phyloP scores from a whole-genome alignment of 768 basidiomycete species.

The Leccinum incarnatum region DNA sequence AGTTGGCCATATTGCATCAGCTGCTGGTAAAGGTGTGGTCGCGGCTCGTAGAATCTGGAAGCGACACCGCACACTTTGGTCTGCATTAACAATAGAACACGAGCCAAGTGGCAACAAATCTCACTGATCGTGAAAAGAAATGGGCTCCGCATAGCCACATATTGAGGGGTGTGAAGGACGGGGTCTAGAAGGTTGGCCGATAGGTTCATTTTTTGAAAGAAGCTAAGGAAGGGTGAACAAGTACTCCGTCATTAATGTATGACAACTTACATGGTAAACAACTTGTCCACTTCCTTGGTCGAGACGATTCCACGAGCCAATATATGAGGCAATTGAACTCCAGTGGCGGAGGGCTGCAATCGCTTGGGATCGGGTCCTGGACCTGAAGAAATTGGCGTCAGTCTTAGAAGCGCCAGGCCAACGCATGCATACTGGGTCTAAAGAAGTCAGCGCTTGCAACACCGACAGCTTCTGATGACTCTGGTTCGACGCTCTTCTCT shows the following conservation, averaged over 20 bases:
- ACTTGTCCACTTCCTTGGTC: conserved; percentile 61
- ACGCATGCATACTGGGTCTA: conserved; percentile 44
- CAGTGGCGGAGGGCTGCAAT: conserved; percentile 37
- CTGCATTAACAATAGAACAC: conserved; percentile 6
- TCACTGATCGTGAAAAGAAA: conserved; percentile 90
- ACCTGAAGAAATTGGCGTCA: conserved; percentile 29
- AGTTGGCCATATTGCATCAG: conserved; percentile 74
- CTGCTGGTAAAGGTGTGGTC: conserved; percentile 66
- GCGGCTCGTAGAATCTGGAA: conserved; percentile 73
- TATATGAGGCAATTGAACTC: conserved; percentile 61
- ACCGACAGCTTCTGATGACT: conserved; percentile 52
- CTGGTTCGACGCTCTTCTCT: conserved; percentile 41
- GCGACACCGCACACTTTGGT: conserved; percentile 80
- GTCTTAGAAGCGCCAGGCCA: background rate
- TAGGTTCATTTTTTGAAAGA: conserved; percentile 75
- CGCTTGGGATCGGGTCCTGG: conserved; percentile 41
- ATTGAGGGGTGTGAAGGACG: conserved; percentile 78
- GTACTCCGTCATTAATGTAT: background rate
- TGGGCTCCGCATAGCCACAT: conserved; percentile 78
- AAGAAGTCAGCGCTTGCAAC: conserved; percentile 72
- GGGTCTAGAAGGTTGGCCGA: conserved; percentile 80
- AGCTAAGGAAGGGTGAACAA: conserved; percentile 40
- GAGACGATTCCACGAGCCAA: conserved; percentile 62
- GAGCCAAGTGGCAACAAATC: conserved; percentile 20
- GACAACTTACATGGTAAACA: conserved; percentile 63